Conservation (phyloP, 371 early-diverging fungal genomes). For the Thermomucor indicae-seudaticae region DNA sequence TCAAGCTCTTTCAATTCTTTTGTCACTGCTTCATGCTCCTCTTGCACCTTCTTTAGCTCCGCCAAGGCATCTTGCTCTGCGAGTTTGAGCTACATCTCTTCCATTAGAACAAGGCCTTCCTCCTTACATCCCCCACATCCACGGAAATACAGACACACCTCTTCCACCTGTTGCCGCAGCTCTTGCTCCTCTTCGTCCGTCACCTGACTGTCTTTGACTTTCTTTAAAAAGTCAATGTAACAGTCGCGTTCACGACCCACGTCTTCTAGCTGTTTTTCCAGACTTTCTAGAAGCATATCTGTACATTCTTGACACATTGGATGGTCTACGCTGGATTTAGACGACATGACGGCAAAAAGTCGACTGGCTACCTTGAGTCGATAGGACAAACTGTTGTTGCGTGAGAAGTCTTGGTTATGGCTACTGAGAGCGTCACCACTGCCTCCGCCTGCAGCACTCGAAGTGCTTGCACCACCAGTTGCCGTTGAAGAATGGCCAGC, state of each 20-base stretch:
- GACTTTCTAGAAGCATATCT: conserved; percentile 64
- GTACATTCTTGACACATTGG: conserved; percentile 91
- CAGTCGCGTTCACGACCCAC: conserved; percentile 69
- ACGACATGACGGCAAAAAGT: conserved; percentile 69
- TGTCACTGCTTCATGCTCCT: conserved; percentile 53
- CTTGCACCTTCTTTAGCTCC: conserved; percentile 54
- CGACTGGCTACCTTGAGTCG: conserved; percentile 62
- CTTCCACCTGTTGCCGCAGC: conserved; percentile 43
- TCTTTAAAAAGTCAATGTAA: conserved; percentile 68
- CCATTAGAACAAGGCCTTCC: too few species aligned
- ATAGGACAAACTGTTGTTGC: conserved; percentile 49
- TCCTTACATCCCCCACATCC: too few species aligned
- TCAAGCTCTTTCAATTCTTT: conserved; percentile 59
- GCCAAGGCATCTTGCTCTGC: conserved; percentile 52
- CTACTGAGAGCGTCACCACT: background rate
- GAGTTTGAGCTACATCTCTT: conserved; percentile 35
- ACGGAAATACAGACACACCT: conserved; percentile 20
- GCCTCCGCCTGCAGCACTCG: background rate
- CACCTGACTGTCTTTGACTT: conserved; percentile 49
- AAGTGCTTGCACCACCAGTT: too few species aligned
- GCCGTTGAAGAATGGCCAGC: too few species aligned
- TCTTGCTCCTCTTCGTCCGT: conserved; percentile 45
- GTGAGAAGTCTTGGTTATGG: conserved; percentile 4
- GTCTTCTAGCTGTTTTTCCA: conserved; percentile 70
- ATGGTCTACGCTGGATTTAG: conserved; percentile 71